These are phyloP conservation scores for Arctium lappa DNA, from an alignment of 129 eudicot genomes.

Conservation along the genomic window DNA sequence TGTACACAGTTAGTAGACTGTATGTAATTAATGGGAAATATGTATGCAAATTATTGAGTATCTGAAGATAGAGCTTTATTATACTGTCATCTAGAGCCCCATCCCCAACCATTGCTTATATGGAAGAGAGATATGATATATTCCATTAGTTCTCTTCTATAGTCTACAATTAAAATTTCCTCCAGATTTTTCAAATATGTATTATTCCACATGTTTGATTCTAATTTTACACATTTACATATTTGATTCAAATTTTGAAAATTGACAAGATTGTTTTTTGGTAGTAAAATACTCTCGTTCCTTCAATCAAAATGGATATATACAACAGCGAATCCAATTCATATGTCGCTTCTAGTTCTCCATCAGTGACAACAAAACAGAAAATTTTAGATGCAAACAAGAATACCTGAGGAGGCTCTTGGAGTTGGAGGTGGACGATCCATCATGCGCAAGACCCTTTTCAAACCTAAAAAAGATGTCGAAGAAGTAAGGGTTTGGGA, in stretches of 20 bases:
- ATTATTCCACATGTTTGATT: not conserved
- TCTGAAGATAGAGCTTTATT: not conserved
- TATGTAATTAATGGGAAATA: not conserved
- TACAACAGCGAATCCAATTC: not conserved
- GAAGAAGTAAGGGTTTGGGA: constrained; percentile 11
- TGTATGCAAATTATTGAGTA: not conserved
- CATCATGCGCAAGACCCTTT: constrained; percentile 10
- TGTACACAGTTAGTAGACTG: not conserved
- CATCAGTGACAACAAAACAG: not conserved
- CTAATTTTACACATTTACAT: not conserved
- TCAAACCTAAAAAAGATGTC: not conserved
- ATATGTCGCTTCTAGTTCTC: not conserved
- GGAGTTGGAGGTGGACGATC: not conserved
- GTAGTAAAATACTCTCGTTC: not conserved
- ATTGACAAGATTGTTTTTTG: not conserved
- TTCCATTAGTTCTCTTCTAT: not conserved
- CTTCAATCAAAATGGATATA: not conserved
- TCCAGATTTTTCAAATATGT: not conserved
- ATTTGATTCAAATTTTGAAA: not conserved
- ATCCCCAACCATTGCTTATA: not conserved
- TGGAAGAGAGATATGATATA: not conserved
- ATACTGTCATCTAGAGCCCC: not conserved
- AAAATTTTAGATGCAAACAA: not conserved
- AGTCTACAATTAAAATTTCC: not conserved
- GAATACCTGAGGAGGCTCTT: constrained; percentile 22